A percentile compares a stretch with the other conserved stretches of the same genome.
phyloP scores from a whole-genome alignment of 1,284 basidiomycete species.

The Mycena citricolor region DNA sequence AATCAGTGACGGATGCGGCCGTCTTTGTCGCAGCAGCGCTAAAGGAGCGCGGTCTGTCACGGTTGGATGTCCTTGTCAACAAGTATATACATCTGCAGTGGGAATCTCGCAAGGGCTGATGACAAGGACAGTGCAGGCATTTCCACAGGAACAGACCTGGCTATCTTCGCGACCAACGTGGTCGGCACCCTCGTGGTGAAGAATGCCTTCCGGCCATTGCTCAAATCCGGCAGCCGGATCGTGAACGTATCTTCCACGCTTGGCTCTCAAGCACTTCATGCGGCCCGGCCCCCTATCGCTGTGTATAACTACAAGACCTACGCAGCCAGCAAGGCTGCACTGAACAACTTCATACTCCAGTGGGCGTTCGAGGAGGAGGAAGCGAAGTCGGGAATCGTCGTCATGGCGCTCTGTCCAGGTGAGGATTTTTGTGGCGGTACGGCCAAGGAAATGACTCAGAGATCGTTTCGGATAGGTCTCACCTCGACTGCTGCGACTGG shows the following conservation, averaged over 20 bases:
- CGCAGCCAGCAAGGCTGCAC: neutral
- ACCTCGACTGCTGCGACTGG: neutral
- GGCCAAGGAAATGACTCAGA: neutral
- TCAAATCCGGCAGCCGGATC: neutral
- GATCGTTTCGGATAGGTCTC: neutral
- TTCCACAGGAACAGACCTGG: too few species aligned
- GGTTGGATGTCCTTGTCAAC: conserved; percentile 3
- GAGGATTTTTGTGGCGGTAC: neutral
- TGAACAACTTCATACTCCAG: conserved; percentile 1
- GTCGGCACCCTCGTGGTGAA: neutral
- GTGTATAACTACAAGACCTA: neutral
- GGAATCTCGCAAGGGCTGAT: too few species aligned
- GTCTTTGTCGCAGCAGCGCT: neutral
- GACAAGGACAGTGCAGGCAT: too few species aligned
- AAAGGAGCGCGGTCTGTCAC: neutral
- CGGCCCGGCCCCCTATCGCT: neutral
- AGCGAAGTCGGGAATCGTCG: neutral
- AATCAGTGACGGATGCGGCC: neutral
- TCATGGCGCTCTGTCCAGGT: conserved; percentile 3
- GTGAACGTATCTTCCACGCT: conserved; percentile 2
- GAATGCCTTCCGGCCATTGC: neutral
- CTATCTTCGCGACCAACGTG: conserved; percentile 1
- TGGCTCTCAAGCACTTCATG: neutral
- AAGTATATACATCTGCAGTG: too few species aligned
- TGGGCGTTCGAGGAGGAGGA: conserved; percentile 2